Percentiles rank a stretch among this genome's conserved stretches.
phyloP scores from a whole-genome alignment of 164 flowering plant species.

The Dillenia suffruticosa region DNA sequence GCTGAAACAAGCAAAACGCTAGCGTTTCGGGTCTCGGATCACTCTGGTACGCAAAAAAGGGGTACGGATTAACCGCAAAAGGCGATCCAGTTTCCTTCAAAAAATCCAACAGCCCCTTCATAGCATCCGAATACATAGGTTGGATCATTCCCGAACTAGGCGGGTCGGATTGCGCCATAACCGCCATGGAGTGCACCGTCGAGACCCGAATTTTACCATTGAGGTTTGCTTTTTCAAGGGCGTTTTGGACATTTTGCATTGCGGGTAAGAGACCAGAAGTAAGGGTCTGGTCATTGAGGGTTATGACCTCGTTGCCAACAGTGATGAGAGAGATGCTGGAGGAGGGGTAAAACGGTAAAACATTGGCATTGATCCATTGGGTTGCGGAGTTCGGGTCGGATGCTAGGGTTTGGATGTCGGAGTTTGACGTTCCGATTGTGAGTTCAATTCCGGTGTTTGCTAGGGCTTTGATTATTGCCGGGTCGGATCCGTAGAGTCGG shows the following conservation, averaged over 20 bases:
- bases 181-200: slow-evolving; percentile 88
- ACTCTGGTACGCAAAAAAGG: slow-evolving; percentile 87
- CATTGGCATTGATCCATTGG: slow-evolving; percentile 54
- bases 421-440: slow-evolving; percentile 44
- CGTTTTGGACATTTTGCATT: slow-evolving; percentile 73
- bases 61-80: slow-evolving; percentile 85
- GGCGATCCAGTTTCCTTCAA: slow-evolving; percentile 63
- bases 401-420: slow-evolving; percentile 47
- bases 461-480: slow-evolving; percentile 41
- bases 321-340: slow-evolving; percentile 65
- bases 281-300: slow-evolving; percentile 42
- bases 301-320: slow-evolving; percentile 85
- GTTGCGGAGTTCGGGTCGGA: slow-evolving; percentile 40
- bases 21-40: slow-evolving; percentile 85
- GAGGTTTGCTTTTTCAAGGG: slow-evolving; percentile 46
- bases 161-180: slow-evolving; percentile 71
- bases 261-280: slow-evolving; percentile 61
- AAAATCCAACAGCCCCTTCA: slow-evolving; percentile 63
- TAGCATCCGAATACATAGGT: slow-evolving; percentile 26
- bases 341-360: slow-evolving; percentile 70
- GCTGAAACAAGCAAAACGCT: slow-evolving; percentile 88
- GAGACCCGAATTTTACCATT: slow-evolving; percentile 82
- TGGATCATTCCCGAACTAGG: slow-evolving; percentile 70
- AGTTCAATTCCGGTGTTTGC: slow-evolving; percentile 47
- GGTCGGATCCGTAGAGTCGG: slow-evolving; percentile 52